Evolutionary conservation across 305 asterid species (phyloP), one percentile per base, ranked within the genome.

Genomic region (Galium porrigens): DNA sequence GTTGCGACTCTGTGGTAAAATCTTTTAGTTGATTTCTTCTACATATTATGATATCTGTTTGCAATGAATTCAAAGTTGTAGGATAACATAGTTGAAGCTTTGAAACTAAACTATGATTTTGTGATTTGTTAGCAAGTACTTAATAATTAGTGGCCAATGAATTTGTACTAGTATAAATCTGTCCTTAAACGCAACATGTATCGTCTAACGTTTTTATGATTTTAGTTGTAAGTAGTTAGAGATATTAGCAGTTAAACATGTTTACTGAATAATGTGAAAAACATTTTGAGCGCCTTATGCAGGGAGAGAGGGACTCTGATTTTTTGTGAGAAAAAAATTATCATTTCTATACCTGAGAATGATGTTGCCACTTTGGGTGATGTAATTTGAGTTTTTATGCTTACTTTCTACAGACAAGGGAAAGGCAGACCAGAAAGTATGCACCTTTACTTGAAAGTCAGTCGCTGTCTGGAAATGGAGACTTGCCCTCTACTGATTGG

Each of bases 361-460:
- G 55, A 33, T 30, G 18, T 63, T 58, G 44, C 42, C 51, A 55
- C 72, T 72, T 60, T 58, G 27, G 15, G 14, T 32, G 57, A 8
- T 41, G 64, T 53, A 44, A 15, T 71, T 33, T 4, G 10, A 49
- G 8, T 41, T 18, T 62, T 54, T 44, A 46, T 54, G 25, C 39
- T 58, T 58, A 63, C 73, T 67, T 74, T 64, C 68, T 74, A 66
- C 69, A 90, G 97, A 76, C 74, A 41, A 73, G 81, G 61, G 88
- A 83, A 68, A 58, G 65, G 65, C 86, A 69, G 68, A 75, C 74
- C 65, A 81, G 97, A 78, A 87, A 84, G 79, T 85, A 74, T 70
- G 76, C 89, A 53, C 96, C 97, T 54, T 68, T 84, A 66, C 77
- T 89, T 48, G 99, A 92, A 77, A 77, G 82, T 68, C 80, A 41